phyloP scores from a whole-genome alignment of 768 basidiomycete species.

The Holtermannia corniformis region DNA sequence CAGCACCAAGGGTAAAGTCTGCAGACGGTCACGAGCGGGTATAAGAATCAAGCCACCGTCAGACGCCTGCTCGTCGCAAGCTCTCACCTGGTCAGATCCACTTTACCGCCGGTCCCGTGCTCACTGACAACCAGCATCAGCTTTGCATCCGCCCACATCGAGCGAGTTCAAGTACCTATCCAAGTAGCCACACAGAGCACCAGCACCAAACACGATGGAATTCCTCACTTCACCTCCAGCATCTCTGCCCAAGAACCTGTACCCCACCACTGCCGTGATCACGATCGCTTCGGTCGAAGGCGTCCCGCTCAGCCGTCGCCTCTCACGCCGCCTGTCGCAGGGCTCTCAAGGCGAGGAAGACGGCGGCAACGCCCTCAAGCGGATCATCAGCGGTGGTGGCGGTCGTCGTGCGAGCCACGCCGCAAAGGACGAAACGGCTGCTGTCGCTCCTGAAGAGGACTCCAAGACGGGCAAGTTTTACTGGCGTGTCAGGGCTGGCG shows the following conservation, averaged over 20 bases:
- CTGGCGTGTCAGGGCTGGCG: constrained; percentile 33
- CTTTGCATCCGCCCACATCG: no score
- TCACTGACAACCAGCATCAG: no score
- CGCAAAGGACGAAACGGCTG: not conserved
- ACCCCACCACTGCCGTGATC: constrained; percentile 29
- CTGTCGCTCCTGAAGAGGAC: constrained; percentile 4
- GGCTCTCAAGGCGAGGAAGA: constrained; percentile 9
- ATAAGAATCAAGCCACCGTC: no score
- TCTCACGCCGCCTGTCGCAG: constrained; percentile 16
- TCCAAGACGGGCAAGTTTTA: constrained; percentile 25
- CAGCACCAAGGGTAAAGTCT: no score
- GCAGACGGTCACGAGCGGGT: no score
- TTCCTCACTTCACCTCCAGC: constrained; percentile 11
- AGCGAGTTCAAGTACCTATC: no score
- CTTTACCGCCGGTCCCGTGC: no score
- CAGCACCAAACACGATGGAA: constrained; percentile 17
- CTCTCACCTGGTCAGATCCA: no score
- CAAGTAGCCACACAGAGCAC: no score
- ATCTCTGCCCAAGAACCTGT: constrained; percentile 26
- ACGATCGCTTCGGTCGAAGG: constrained; percentile 9
- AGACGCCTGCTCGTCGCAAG: no score
- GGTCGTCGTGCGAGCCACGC: constrained; percentile 11
- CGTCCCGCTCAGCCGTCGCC: not conserved
- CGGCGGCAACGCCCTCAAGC: constrained; percentile 16
- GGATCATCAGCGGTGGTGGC: constrained; percentile 24